Conservation (phyloP, 2,329 filamentous ascomycete genomes). For the Iodosphaeria phyllophila region DNA sequence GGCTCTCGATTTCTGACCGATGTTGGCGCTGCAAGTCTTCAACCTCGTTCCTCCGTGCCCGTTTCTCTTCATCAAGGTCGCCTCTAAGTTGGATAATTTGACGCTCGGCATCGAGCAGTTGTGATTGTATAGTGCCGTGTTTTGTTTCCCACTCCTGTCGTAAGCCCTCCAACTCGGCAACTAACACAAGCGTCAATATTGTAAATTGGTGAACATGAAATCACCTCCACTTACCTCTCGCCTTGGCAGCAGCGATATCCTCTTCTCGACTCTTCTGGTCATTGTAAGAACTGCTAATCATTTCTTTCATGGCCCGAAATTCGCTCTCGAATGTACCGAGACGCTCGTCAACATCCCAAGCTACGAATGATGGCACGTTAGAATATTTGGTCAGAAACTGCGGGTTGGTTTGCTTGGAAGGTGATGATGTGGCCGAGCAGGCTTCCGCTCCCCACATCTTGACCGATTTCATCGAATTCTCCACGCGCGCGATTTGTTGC, state of each 20-base stretch:
- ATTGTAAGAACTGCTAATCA: slow-evolving; percentile 49
- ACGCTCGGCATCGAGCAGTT: slow-evolving; percentile 43
- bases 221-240: slow-evolving; percentile 38
- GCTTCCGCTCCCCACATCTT: slow-evolving; percentile 16
- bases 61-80: slow-evolving; percentile 23
- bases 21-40: slow-evolving; percentile 14
- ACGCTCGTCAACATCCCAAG: slow-evolving; percentile 62
- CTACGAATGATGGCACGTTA: slow-evolving; percentile 45
- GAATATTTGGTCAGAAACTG: slow-evolving; percentile 54
- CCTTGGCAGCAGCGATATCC: slow-evolving; percentile 54
- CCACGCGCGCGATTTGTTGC: slow-evolving; percentile 11
- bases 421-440: slow-evolving; percentile 21
- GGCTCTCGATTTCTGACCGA: slow-evolving; percentile 34
- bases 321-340: slow-evolving; percentile 61
- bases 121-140: slow-evolving; percentile 36
- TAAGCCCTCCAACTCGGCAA: slow-evolving; percentile 28
- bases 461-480: slow-evolving; percentile 11
- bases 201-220: background rate
- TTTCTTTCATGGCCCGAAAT: slow-evolving; percentile 51
- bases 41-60: slow-evolving; percentile 11
- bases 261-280: slow-evolving; percentile 57
- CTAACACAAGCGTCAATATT: slow-evolving; percentile 15
- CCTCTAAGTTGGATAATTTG: slow-evolving; percentile 25
- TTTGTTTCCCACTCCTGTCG: slow-evolving; percentile 25
- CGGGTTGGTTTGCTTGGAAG: slow-evolving; percentile 24